These are phyloP conservation scores for Auricularia sp. DNA, from an alignment of 768 basidiomycete genomes.

Conservation along the genomic window DNA sequence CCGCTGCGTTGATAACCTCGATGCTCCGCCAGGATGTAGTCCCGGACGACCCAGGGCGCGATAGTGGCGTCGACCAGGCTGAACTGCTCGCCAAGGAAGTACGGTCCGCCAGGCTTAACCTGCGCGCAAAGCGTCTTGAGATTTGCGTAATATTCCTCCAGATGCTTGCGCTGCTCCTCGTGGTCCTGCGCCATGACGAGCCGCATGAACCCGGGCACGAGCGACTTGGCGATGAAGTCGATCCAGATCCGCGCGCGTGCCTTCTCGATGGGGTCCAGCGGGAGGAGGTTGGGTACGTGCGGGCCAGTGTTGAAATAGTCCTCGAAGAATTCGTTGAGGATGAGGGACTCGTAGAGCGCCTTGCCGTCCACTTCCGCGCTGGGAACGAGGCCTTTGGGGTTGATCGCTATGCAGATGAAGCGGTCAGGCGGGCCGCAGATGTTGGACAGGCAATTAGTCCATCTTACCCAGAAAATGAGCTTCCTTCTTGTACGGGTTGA, in stretches of 20 bases:
- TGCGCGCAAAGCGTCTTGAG: conserved; percentile 28
- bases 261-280: conserved; percentile 40
- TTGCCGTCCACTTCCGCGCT: conserved; percentile 40
- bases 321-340: conserved; percentile 59
- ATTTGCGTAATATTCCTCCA: conserved; percentile 23
- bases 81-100: conserved; percentile 47
- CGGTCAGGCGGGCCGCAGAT: conserved; percentile 5
- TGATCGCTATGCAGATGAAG: conserved; percentile 32
- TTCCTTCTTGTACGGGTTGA: conserved; percentile 64
- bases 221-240: conserved; percentile 41
- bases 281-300: conserved; percentile 36
- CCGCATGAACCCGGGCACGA: conserved; percentile 44
- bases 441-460: background rate
- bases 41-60: conserved; percentile 46
- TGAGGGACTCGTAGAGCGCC: conserved; percentile 54
- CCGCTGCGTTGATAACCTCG: conserved; percentile 36
- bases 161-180: conserved; percentile 22
- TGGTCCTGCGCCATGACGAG: conserved; percentile 35
- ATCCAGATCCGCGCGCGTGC: conserved; percentile 48
- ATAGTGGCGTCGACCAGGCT: conserved; percentile 43
- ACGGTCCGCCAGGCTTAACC: conserved; percentile 34
- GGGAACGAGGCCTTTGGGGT: conserved; percentile 64
- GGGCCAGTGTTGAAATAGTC: conserved; percentile 36
- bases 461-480: conserved; percentile 40
- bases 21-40: conserved; percentile 40